phyloP scores from a whole-genome alignment of 2,329 filamentous ascomycete genomes.

The Paecilomyces dactylethromorphus region DNA sequence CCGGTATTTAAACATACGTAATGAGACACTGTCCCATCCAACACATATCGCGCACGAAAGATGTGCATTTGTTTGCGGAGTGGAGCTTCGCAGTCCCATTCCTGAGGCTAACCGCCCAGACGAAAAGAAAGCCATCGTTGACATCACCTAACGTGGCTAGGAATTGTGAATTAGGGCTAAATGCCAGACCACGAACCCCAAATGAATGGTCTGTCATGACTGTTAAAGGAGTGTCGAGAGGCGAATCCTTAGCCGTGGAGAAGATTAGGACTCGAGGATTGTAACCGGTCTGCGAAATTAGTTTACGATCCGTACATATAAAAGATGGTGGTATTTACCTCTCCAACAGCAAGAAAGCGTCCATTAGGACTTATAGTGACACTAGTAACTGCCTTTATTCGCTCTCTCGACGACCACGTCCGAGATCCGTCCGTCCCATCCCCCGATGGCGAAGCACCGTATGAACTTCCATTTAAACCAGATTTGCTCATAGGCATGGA shows the following conservation, averaged over 20 bases:
- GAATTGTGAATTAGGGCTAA: slow-evolving; percentile 79
- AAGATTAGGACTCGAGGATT: slow-evolving; percentile 87
- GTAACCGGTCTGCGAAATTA: slow-evolving; percentile 64
- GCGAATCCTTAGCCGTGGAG: slow-evolving; percentile 66
- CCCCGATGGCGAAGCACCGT: slow-evolving; percentile 40
- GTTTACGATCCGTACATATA: slow-evolving; percentile 1
- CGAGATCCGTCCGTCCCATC: slow-evolving; percentile 60
- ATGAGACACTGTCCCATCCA: slow-evolving; percentile 83
- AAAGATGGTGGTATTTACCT: slow-evolving; percentile 44
- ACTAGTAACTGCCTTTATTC: slow-evolving; percentile 90
- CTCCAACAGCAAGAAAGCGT: slow-evolving; percentile 81
- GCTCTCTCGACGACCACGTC: slow-evolving; percentile 81
- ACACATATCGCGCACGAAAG: slow-evolving; percentile 74
- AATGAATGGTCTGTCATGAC: slow-evolving; percentile 85
- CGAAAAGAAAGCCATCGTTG: slow-evolving; percentile 89
- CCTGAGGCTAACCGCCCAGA: slow-evolving; percentile 81
- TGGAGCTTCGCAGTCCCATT: slow-evolving; percentile 71
- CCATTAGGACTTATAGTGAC: slow-evolving; percentile 83
- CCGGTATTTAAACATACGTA: slow-evolving; percentile 45
- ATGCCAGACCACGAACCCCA: slow-evolving; percentile 81
- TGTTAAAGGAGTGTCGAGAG: slow-evolving; percentile 74
- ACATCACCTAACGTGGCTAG: slow-evolving; percentile 81
- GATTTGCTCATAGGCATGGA: slow-evolving; percentile 49
- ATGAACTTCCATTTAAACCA: slow-evolving; percentile 31
- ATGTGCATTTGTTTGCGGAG: slow-evolving; percentile 90